Conservation (phyloP, 1,139 yeast genomes). For the Yamadazyma spencermartinsiae region DNA sequence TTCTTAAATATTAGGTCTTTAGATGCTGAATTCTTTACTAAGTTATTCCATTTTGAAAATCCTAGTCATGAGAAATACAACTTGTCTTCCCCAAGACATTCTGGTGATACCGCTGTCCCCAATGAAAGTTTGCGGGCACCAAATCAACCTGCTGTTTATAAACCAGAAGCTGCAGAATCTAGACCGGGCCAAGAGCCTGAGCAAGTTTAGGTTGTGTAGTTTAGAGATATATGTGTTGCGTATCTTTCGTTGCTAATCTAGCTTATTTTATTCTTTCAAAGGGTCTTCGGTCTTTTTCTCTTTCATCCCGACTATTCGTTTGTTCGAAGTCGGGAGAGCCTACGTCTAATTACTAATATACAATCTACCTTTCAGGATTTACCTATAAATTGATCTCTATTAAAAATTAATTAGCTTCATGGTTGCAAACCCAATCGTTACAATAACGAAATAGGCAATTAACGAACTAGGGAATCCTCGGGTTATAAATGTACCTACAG, state of each 20-base stretch:
- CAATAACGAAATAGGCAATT: conserved; percentile 61
- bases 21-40: conserved; percentile 33
- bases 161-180: neutral
- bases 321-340: neutral
- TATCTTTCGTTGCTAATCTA: neutral
- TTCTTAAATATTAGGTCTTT: conserved; percentile 28
- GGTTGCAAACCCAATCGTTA: conserved; percentile 67
- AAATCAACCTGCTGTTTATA: neutral
- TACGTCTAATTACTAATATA: neutral
- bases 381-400: conserved; percentile 1
- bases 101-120: conserved; percentile 37
- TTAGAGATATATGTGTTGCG: neutral
- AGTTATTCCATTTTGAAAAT: conserved; percentile 19
- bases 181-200: neutral
- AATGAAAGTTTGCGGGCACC: conserved; percentile 2
- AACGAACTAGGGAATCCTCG: conserved; percentile 88
- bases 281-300: neutral
- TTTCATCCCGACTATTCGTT: neutral
- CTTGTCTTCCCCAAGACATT: conserved; percentile 28
- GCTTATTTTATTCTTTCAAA: too few relatives aligned
- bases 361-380: neutral
- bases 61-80: conserved; percentile 7
- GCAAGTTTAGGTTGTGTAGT: neutral
- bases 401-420: conserved; percentile 52
- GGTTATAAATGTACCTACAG: conserved; percentile 79